Evolutionary conservation across 2,329 filamentous ascomycete genomes (phyloP), one percentile per base, ranked within the genome.

Genomic region (Phoma sp.): DNA sequence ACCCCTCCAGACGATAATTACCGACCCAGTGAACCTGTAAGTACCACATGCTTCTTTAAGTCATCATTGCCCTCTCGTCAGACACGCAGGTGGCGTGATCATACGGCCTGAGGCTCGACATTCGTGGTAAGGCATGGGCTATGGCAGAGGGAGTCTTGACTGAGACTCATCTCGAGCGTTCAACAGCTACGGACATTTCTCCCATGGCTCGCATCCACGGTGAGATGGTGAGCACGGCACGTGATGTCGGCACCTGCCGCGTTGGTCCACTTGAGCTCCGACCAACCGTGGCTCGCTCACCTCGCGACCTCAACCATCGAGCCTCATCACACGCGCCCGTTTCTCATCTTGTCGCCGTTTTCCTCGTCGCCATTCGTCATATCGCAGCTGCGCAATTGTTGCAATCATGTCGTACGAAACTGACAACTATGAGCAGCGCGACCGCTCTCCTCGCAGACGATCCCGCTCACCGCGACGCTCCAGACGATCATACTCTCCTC

Each of bases 371-470:
- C 48, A 37, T 43, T 51, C 41, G 53, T 48, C 43, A 58, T 53
- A 52, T 56, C 41, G 55, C 51, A 60, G 40, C 51, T 40, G 48
- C 43, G 43, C 33, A 39, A 41, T 55, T 45, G 48, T 40, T 58
- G 62, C 51, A 46, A 58, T 40, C 46, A 75, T 75, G 73, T 74
- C 69, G 56, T 74, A 73, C 67, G 72, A 74, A 63, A 60, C 72
- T 74, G 69, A 74, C 63, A 63, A 57, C 19, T 74, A 74, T 60
- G 71, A 74, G 17, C 71, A 74, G 70, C 71, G 70, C 67, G 70
- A 74, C 78, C 87, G 89, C 76, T 91, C 89, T 67, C 88, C 89
- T 73, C 88, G 88, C 74, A 87, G 89, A 78, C 77, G 77, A 59
- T 80, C 77, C 53, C 74, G 77, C 58, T 79, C 76, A 59, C 77